Conservation (phyloP, 371 early-diverging fungal genomes). For the Mortierella sp. region DNA sequence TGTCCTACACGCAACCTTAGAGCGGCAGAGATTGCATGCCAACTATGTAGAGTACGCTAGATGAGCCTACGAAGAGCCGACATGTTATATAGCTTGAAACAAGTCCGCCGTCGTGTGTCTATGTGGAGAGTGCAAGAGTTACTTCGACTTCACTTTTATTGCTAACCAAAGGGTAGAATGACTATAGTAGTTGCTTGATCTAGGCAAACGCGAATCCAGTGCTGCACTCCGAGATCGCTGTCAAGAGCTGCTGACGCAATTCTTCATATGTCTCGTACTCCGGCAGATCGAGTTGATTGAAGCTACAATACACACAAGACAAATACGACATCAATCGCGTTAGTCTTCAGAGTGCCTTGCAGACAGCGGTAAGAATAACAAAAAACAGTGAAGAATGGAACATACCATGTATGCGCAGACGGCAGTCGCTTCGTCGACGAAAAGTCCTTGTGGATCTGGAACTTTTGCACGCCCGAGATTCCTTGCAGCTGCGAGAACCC, state of each 20-base stretch:
- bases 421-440: conserved; percentile 90
- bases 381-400: neutral
- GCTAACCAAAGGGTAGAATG: no score
- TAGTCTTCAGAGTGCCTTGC: neutral
- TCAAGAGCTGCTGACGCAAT: conserved; percentile 85
- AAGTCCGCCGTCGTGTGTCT: no score
- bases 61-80: no score
- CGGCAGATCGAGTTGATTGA: conserved; percentile 98
- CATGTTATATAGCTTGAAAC: no score
- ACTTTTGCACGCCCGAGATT: conserved; percentile 94
- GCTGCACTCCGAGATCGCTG: conserved; percentile 95
- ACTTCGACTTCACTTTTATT: no score
- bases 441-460: conserved; percentile 98
- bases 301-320: conserved; percentile 65
- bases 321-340: conserved; percentile 1
- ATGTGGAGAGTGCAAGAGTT: no score
- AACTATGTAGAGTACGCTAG: no score
- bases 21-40: no score
- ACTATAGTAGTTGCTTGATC: no score
- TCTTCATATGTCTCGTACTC: conserved; percentile 95
- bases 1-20: no score
- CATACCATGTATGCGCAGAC: conserved; percentile 97
- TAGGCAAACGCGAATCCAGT: conserved; percentile 96
- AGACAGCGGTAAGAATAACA: no score
- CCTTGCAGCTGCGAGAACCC: conserved; percentile 97